Evolutionary conservation across 768 basidiomycete species (phyloP).

Genomic region (Termitomyces sp.): DNA sequence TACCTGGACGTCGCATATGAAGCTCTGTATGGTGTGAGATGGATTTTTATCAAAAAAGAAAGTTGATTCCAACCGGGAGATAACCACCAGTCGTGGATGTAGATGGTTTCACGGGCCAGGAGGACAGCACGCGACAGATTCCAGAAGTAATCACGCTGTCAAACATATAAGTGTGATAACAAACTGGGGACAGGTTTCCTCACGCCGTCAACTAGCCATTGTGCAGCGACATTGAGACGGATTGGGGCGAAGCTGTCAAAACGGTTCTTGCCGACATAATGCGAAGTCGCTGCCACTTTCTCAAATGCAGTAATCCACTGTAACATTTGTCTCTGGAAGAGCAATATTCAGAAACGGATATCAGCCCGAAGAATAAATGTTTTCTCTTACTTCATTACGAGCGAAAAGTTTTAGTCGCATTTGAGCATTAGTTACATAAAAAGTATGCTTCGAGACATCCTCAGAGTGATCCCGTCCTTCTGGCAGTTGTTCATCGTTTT

Average conservation of each 20-base stretch:
- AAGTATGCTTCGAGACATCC: conserved; percentile 86
- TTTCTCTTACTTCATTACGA: conserved; percentile 67
- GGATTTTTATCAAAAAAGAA: background rate
- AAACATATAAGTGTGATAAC: conserved; percentile 3
- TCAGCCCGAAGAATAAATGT: background rate
- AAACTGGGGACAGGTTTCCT: conserved; percentile 24
- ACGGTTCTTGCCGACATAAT: conserved; percentile 78
- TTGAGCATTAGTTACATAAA: conserved; percentile 91
- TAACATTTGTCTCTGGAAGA: conserved; percentile 81
- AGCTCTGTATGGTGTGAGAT: conserved; percentile 49
- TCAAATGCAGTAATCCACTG: conserved; percentile 96
- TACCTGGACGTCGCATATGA: conserved; percentile 79
- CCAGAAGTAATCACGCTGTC: conserved; percentile 98
- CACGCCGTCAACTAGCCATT: conserved; percentile 98
- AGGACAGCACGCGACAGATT: conserved; percentile 89
- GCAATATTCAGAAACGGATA: conserved; percentile 4
- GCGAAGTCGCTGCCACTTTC: conserved; percentile 69
- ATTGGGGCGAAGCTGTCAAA: conserved; percentile 95
- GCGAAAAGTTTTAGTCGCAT: conserved; percentile 84
- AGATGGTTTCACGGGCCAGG: conserved; percentile 83
- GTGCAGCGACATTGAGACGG: conserved; percentile 87
- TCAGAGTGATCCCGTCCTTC: conserved; percentile 26
- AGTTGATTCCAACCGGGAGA: conserved; percentile 61
- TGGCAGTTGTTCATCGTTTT: conserved; percentile 19
- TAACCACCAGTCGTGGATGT: conserved; percentile 99